Evolutionary conservation across 192 early-diverging fungal species (phyloP).

Genomic region (Kickxella alabastrina): DNA sequence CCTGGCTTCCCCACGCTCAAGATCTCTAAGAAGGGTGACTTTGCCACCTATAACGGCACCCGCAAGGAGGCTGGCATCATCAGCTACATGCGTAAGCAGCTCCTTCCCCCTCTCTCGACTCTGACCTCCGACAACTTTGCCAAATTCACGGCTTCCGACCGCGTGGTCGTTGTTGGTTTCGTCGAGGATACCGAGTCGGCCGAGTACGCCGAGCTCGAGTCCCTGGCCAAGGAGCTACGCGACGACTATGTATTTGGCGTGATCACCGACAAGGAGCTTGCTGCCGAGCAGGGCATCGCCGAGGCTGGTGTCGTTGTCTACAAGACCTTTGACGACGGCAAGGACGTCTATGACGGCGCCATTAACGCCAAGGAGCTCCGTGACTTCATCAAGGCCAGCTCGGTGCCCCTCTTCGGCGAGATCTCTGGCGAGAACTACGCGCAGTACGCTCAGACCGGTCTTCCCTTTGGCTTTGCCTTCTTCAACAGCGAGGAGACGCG

Average conservation of each 20-base stretch:
- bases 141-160: slow-evolving; percentile 77
- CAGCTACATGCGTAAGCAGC: slow-evolving; percentile 92
- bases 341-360: slow-evolving; percentile 64
- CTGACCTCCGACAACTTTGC: slow-evolving; percentile 66
- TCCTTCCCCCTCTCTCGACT: slow-evolving; percentile 73
- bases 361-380: slow-evolving; percentile 56
- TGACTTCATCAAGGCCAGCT: slow-evolving; percentile 72
- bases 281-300: slow-evolving; percentile 54
- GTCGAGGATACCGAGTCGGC: slow-evolving; percentile 59
- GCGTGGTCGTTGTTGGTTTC: slow-evolving; percentile 87
- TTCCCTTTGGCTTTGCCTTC: slow-evolving; percentile 92
- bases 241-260: slow-evolving; percentile 85
- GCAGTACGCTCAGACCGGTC: slow-evolving; percentile 77
- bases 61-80: slow-evolving; percentile 86
- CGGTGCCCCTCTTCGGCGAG: slow-evolving; percentile 85
- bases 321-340: slow-evolving; percentile 91
- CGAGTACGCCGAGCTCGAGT: slow-evolving; percentile 63
- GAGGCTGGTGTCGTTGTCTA: slow-evolving; percentile 74
- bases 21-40: slow-evolving; percentile 70
- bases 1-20: slow-evolving; percentile 93
- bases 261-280: slow-evolving; percentile 59
- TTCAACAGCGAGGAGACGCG: slow-evolving; percentile 61
- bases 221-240: slow-evolving; percentile 74
- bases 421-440: slow-evolving; percentile 87
- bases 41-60: slow-evolving; percentile 77